Evolutionary conservation across 169 alveolate species (phyloP).

Genomic region (Plasmodium chabaudi): DNA sequence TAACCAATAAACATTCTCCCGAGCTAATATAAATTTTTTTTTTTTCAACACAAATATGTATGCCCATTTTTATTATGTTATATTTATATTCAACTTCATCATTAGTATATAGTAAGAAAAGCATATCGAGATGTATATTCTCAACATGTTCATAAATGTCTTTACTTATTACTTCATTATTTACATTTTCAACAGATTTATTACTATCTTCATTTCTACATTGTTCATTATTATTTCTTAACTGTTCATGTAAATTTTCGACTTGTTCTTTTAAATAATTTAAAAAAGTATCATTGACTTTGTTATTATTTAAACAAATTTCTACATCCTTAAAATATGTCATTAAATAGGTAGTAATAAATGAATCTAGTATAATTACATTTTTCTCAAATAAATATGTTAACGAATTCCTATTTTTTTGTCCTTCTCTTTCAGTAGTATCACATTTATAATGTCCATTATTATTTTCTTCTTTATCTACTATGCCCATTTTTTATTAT

Average conservation of each 20-base stretch:
- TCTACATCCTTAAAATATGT: constrained; percentile 19
- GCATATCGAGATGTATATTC: constrained; percentile 17
- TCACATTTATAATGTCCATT: not conserved
- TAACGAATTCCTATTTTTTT: not conserved
- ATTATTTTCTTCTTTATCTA: not conserved
- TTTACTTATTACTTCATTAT: not conserved
- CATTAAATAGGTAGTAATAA: constrained; percentile 19
- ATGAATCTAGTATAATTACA: constrained; percentile 22
- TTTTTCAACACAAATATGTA: constrained; percentile 1
- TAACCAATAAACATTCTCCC: constrained; percentile 19
- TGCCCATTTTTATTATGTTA: constrained; percentile 19
- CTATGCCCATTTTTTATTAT: not conserved
- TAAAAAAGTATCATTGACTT: constrained; percentile 21
- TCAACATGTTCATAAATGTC: constrained; percentile 8
- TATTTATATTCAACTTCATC: constrained; percentile 25
- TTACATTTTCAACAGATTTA: not conserved
- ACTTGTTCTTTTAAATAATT: constrained; percentile 3
- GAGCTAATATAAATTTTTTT: constrained; percentile 2
- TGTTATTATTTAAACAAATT: constrained; percentile 8
- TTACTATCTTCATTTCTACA: not conserved
- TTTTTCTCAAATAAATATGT: constrained; percentile 26
- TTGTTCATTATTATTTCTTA: not conserved
- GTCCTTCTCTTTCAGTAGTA: not conserved
- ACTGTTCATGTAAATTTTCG: not conserved
- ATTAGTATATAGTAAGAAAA: constrained; percentile 20